Evolutionary conservation across 306 rosid genomes (phyloP).

Genomic region (Quercus parvula): DNA sequence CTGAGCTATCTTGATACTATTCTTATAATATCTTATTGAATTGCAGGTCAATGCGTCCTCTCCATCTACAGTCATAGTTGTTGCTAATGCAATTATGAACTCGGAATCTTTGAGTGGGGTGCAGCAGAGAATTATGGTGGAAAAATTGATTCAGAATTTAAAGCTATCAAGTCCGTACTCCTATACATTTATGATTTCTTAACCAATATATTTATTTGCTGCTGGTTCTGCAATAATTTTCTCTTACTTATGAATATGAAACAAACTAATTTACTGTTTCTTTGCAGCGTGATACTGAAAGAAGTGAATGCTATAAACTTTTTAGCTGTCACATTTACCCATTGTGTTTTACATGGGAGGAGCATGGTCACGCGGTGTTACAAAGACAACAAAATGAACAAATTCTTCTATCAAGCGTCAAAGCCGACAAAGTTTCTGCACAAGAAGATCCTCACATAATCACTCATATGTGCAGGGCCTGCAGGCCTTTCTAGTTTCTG

Average conservation of each 20-base stretch:
- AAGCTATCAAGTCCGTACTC: constrained; percentile 37
- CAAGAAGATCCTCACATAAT: not conserved
- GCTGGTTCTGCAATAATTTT: not conserved
- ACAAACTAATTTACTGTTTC: not conserved
- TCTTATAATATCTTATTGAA: not conserved
- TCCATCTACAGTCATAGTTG: constrained; percentile 54
- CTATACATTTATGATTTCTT: not conserved
- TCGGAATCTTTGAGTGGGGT: constrained; percentile 70
- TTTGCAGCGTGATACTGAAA: constrained; percentile 23
- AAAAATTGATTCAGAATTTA: constrained; percentile 59
- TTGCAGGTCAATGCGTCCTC: constrained; percentile 69
- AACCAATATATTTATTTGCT: not conserved
- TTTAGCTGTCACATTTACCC: constrained; percentile 1
- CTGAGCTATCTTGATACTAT: not conserved
- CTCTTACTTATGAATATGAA: constrained; percentile 4
- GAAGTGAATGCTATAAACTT: constrained; percentile 15
- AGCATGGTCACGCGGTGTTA: not conserved
- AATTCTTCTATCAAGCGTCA: too few relatives aligned
- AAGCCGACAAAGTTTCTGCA: not conserved
- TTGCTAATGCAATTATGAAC: constrained; percentile 65
- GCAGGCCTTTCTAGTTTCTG: not conserved
- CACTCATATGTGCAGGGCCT: not conserved
- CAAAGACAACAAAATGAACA: not conserved
- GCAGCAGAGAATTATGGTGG: constrained; percentile 90
- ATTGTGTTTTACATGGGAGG: not conserved